phyloP scores from a whole-genome alignment of 1,139 yeast species.

The Saccharomycopsis hybrid region DNA sequence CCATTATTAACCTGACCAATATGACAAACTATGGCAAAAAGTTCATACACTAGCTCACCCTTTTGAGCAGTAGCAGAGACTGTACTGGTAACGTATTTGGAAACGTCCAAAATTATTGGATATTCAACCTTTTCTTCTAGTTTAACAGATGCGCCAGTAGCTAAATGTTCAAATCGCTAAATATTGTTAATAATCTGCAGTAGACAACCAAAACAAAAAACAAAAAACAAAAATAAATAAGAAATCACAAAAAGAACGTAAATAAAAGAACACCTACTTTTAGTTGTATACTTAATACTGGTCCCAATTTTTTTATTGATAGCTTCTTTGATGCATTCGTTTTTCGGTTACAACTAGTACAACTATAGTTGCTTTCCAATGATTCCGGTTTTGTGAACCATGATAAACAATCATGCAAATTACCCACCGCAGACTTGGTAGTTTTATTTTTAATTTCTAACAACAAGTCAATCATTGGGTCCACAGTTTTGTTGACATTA shows the following conservation, averaged over 20 bases:
- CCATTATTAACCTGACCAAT: constrained; percentile 93
- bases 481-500: constrained; percentile 60
- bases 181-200: constrained; percentile 19
- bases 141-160: constrained; percentile 56
- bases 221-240: no score
- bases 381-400: constrained; percentile 73
- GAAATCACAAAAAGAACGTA: background rate
- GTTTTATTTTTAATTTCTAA: constrained; percentile 51
- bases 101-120: constrained; percentile 67
- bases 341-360: constrained; percentile 55
- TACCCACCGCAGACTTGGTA: background rate
- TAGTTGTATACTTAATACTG: constrained; percentile 75
- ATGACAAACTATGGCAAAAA: constrained; percentile 83
- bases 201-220: background rate
- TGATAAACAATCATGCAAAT: constrained; percentile 58
- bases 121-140: constrained; percentile 68
- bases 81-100: constrained; percentile 44
- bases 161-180: constrained; percentile 65
- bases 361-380: constrained; percentile 66
- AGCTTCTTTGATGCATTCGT: constrained; percentile 70
- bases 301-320: constrained; percentile 61
- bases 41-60: constrained; percentile 51
- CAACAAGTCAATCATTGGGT: constrained; percentile 87
- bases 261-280: constrained; percentile 32
- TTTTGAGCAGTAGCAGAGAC: constrained; percentile 21